A percentile compares a stretch with the other conserved stretches of the same genome.
Conservation (phyloP, 2,329 filamentous ascomycete species). For the Colletotrichum abscissum region DNA sequence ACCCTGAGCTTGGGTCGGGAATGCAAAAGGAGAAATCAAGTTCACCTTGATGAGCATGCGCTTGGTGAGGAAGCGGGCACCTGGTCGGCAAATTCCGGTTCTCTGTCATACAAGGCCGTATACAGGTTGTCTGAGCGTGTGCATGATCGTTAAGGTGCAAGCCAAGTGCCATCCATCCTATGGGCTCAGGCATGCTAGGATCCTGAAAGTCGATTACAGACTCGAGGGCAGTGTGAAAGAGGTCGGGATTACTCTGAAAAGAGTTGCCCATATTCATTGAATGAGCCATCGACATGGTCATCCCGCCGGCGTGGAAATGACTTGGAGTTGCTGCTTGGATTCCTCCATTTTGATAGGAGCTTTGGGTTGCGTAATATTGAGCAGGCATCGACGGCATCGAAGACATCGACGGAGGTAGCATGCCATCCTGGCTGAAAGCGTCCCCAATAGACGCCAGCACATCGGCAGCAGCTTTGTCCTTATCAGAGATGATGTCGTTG, state of each 20-base stretch:
- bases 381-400: background rate
- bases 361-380: background rate
- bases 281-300: background rate
- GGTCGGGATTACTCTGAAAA: background rate
- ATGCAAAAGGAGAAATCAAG: background rate
- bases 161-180: constrained; percentile 21
- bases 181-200: background rate
- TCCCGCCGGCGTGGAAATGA: background rate
- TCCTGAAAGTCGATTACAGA: background rate
- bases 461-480: constrained; percentile 12
- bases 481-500: background rate
- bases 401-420: background rate
- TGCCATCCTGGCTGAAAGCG: background rate
- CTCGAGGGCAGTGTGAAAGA: background rate
- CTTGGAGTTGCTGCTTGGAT: background rate
- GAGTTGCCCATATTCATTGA: background rate
- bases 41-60: constrained; percentile 30
- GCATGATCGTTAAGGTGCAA: constrained; percentile 44
- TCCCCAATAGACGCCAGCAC: constrained; percentile 17
- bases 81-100: constrained; percentile 27
- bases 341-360: background rate
- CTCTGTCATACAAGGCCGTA: constrained; percentile 38
- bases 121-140: constrained; percentile 35
- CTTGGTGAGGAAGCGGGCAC: constrained; percentile 38
- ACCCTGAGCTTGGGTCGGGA: background rate